Evolutionary conservation across 148 eudicot genomes (phyloP).

Genomic region (Rhododendron ferrugineum): DNA sequence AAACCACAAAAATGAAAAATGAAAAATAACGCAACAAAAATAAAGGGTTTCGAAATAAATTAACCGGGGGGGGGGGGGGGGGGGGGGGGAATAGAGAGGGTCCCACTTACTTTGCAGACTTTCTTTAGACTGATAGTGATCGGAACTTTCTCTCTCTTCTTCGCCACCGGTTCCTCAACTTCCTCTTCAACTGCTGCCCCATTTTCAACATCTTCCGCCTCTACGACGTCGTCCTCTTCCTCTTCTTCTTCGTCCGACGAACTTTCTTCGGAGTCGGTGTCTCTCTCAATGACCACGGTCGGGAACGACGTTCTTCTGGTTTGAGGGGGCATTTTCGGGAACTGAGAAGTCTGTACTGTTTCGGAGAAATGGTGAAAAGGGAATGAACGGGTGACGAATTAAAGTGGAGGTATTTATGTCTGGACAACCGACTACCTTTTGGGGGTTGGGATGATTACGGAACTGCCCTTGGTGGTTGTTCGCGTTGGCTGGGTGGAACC

Average conservation of each 20-base stretch:
- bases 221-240: constrained; percentile 7
- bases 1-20: background rate
- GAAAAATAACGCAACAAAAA: background rate
- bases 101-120: constrained; percentile 66
- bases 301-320: constrained; percentile 46
- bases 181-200: constrained; percentile 5
- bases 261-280: constrained; percentile 53
- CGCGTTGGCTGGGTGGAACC: background rate
- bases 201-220: constrained; percentile 10
- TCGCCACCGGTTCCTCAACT: constrained; percentile 5
- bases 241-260: constrained; percentile 32
- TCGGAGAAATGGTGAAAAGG: no score
- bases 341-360: background rate
- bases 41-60: background rate
- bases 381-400: no score
- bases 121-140: constrained; percentile 74
- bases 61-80: background rate
- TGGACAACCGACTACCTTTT: background rate
- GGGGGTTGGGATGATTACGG: constrained; percentile 11
- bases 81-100: background rate
- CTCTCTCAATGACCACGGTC: constrained; percentile 55
- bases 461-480: constrained; percentile 9
- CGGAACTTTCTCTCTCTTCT: constrained; percentile 42
- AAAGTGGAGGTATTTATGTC: background rate
- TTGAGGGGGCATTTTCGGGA: constrained; percentile 50